These are phyloP conservation scores for Phytophthora idaei DNA, from an alignment of 352 stramenopile genomes.

Conservation along the genomic window DNA sequence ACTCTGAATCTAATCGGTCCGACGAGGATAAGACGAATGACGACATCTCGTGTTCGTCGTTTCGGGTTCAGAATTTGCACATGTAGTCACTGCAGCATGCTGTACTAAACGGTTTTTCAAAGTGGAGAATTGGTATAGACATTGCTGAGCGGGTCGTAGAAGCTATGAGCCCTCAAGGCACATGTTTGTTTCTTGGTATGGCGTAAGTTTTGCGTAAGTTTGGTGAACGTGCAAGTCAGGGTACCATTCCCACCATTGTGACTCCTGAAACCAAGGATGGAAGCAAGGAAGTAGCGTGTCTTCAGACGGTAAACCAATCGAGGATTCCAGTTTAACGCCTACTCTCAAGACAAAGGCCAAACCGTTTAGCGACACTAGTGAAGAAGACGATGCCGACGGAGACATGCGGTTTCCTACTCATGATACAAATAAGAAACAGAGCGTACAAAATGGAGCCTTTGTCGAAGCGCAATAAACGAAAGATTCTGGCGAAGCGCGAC, in stretches of 20 bases:
- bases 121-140: conserved; percentile 9
- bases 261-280: not conserved
- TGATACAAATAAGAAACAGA: too few species aligned
- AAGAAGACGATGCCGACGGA: too few species aligned
- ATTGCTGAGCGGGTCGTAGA: not conserved
- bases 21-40: conserved; percentile 5
- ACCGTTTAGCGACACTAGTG: too few species aligned
- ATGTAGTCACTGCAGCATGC: not conserved
- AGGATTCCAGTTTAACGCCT: too few species aligned
- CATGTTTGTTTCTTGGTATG: not conserved
- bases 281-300: not conserved
- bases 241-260: not conserved
- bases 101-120: conserved; percentile 9
- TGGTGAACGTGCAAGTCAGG: not conserved
- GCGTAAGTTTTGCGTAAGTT: not conserved
- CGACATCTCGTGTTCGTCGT: conserved; percentile 3
- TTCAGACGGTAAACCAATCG: too few species aligned
- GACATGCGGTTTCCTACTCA: too few species aligned
- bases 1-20: not conserved
- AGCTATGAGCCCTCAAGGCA: conserved; percentile 5
- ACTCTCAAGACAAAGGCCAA: too few species aligned
- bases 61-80: not conserved
- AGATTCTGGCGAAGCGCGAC: too few species aligned
- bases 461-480: too few species aligned
- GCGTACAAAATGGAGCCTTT: too few species aligned